phyloP scores from a whole-genome alignment of 306 rosid genomes.

The Carpinus fangiana region DNA sequence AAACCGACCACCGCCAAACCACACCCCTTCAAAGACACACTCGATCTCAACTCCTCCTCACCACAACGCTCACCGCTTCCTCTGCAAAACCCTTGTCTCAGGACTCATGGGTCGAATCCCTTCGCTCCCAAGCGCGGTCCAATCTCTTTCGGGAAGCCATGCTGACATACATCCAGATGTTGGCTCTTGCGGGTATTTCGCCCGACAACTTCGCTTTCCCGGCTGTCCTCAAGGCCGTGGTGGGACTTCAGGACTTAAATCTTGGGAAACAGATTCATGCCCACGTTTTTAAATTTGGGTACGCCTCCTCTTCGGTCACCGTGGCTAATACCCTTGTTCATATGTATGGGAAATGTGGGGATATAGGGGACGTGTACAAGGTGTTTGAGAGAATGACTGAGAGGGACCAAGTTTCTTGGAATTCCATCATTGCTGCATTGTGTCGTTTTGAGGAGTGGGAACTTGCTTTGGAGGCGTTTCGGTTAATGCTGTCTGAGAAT shows the following conservation, averaged over 20 bases:
- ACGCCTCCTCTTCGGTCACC: slow-evolving; percentile 38
- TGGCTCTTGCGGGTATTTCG: slow-evolving; percentile 27
- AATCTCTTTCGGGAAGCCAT: slow-evolving; percentile 55
- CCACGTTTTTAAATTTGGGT: slow-evolving; percentile 65
- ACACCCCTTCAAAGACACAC: slow-evolving; percentile 12
- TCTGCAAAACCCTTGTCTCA: slow-evolving; percentile 23
- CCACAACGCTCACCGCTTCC: neutral
- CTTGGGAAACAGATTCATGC: slow-evolving; percentile 63
- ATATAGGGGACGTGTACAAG: slow-evolving; percentile 41
- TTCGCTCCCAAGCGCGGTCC: slow-evolving; percentile 59
- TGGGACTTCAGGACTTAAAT: slow-evolving; percentile 52
- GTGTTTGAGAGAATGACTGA: slow-evolving; percentile 59
- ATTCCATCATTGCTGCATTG: slow-evolving; percentile 59
- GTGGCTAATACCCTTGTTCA: slow-evolving; percentile 70
- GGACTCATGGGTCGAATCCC: slow-evolving; percentile 57
- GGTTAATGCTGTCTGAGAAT: slow-evolving; percentile 51
- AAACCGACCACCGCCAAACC: slow-evolving; percentile 17
- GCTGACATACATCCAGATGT: slow-evolving; percentile 48
- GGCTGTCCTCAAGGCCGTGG: slow-evolving; percentile 61
- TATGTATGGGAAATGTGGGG: slow-evolving; percentile 73
- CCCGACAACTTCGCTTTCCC: slow-evolving; percentile 87
- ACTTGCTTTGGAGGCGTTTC: slow-evolving; percentile 50
- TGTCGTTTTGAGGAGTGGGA: slow-evolving; percentile 75
- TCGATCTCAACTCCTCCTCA: slow-evolving; percentile 13
- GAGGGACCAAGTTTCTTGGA: slow-evolving; percentile 83